Evolutionary conservation across 129 eudicot genomes (phyloP).

Genomic region (Flaveria bidentis): DNA sequence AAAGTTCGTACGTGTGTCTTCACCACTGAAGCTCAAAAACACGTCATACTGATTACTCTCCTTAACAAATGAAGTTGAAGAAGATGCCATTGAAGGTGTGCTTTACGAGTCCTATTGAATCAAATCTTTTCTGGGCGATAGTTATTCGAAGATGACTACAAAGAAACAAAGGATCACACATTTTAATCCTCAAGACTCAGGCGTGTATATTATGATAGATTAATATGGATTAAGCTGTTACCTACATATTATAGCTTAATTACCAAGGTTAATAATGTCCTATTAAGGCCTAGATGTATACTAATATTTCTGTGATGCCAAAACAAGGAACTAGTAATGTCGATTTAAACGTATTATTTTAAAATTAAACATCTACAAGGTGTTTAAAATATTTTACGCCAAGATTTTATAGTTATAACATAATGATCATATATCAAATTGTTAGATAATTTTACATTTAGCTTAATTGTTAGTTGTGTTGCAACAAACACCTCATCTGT

Average conservation of each 20-base stretch:
- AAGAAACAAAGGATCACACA: neutral
- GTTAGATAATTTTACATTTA: too few relatives aligned
- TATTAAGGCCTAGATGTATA: neutral
- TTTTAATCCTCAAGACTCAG: neutral
- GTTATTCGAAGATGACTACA: neutral
- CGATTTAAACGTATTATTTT: too few relatives aligned
- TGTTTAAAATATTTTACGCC: neutral
- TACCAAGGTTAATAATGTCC: neutral
- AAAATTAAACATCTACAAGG: neutral
- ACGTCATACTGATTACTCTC: slow-evolving; percentile 12
- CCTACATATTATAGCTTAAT: neutral
- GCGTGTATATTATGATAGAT: neutral
- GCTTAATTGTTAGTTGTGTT: too few relatives aligned
- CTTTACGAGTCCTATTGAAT: neutral
- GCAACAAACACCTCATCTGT: neutral
- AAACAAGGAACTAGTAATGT: neutral
- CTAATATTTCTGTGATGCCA: neutral
- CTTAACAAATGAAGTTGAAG: neutral
- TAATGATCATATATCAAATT: too few relatives aligned
- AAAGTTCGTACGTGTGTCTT: slow-evolving; percentile 22
- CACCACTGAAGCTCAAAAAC: slow-evolving; percentile 27
- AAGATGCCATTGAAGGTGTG: neutral
- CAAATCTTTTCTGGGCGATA: neutral
- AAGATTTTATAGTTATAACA: neutral
- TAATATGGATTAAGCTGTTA: neutral